Conservation (phyloP, 345 rosid genomes). For the Pistacia vera region DNA sequence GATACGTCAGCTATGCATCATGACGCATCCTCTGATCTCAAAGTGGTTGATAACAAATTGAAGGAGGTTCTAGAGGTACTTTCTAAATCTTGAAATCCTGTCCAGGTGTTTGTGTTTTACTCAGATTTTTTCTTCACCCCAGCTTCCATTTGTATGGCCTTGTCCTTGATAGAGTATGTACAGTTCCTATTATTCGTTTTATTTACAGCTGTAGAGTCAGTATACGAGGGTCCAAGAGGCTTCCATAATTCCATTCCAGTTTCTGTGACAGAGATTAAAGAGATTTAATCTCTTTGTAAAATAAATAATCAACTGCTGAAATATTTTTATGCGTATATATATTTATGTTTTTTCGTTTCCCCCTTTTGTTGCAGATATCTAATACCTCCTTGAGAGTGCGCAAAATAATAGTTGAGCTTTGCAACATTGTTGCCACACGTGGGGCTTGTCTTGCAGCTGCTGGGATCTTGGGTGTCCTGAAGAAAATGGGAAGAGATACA, state of each 20-base stretch:
- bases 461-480: slow-evolving; percentile 69
- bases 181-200: background rate
- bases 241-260: too few species aligned
- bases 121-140: background rate
- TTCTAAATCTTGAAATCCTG: slow-evolving; percentile 3
- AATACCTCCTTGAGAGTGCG: slow-evolving; percentile 58
- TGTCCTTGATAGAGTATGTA: background rate
- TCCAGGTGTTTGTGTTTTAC: background rate
- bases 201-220: background rate
- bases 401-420: slow-evolving; percentile 60
- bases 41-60: slow-evolving; percentile 59
- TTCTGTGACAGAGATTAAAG: too few species aligned
- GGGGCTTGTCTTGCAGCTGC: slow-evolving; percentile 84
- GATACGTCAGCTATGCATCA: slow-evolving; percentile 81
- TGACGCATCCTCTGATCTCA: slow-evolving; percentile 70
- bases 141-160: background rate
- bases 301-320: background rate
- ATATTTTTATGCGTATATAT: background rate
- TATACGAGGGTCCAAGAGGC: too few species aligned
- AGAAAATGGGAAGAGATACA: slow-evolving; percentile 73
- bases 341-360: background rate
- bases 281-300: too few species aligned
- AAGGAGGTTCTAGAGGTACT: slow-evolving; percentile 67
- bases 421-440: slow-evolving; percentile 68
- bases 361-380: slow-evolving; percentile 44